phyloP scores from a whole-genome alignment of 1,284 basidiomycete genomes.

The Pseudozyma hubeiensis region DNA sequence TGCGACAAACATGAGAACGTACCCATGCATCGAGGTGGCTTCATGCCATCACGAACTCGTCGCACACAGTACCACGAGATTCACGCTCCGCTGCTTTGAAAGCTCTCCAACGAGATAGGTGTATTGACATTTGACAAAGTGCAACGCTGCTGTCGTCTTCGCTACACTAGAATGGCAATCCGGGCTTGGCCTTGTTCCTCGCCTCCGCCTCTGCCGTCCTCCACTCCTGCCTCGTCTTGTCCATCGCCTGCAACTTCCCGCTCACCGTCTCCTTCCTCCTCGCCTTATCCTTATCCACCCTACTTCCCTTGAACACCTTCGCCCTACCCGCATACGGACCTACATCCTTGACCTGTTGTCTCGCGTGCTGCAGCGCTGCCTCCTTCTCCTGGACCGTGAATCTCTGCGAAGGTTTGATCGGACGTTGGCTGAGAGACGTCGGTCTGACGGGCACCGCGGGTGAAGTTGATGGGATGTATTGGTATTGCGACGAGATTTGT shows the following conservation, averaged over 20 bases:
- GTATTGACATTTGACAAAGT: no score
- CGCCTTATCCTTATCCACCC: conserved; percentile 40
- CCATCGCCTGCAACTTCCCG: conserved; percentile 38
- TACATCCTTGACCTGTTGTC: conserved; percentile 14
- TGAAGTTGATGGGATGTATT: conserved; percentile 13
- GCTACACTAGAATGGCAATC: conserved; percentile 32
- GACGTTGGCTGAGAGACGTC: conserved; percentile 3
- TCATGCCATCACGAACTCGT: no score
- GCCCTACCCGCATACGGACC: conserved; percentile 56
- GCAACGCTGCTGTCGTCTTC: background rate
- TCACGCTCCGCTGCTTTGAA: no score
- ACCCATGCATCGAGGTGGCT: no score
- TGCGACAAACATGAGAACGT: no score
- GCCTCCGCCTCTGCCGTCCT: conserved; percentile 31
- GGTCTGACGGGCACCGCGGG: background rate
- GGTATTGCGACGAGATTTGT: conserved; percentile 17
- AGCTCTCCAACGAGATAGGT: no score
- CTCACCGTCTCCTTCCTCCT: conserved; percentile 25
- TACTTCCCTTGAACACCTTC: conserved; percentile 55
- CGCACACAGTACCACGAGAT: no score
- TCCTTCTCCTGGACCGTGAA: conserved; percentile 12
- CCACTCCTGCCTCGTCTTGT: conserved; percentile 49
- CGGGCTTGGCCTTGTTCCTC: conserved; percentile 43
- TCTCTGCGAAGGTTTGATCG: conserved; percentile 20
- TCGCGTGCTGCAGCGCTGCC: conserved; percentile 31